Conservation (phyloP, 208 protist genomes). For the Borovskyia barvae region DNA sequence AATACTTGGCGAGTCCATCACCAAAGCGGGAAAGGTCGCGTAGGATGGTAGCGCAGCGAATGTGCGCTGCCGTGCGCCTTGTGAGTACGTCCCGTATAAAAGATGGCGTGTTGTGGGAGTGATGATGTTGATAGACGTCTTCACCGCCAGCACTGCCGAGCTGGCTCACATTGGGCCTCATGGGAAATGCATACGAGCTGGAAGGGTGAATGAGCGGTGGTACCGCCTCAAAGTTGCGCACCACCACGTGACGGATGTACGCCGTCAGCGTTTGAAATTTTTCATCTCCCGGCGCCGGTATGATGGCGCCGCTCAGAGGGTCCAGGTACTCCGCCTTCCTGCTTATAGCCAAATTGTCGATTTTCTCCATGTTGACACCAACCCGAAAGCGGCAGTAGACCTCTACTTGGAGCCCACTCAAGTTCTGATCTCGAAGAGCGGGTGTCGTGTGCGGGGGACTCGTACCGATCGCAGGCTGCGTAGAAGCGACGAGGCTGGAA, state of each 20-base stretch:
- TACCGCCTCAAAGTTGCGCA: conserved; percentile 57
- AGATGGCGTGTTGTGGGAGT: conserved; percentile 27
- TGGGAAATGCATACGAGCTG: conserved; percentile 35
- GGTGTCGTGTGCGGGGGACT: not conserved
- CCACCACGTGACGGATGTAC: conserved; percentile 47
- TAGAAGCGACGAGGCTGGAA: not conserved
- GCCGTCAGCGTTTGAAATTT: conserved; percentile 28
- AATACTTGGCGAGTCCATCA: conserved; percentile 32
- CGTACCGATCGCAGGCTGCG: not conserved
- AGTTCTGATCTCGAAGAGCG: not conserved
- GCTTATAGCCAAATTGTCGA: conserved; percentile 50
- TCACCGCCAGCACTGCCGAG: conserved; percentile 20
- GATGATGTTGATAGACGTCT: conserved; percentile 30
- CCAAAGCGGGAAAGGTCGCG: conserved; percentile 52
- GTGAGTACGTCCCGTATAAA: conserved; percentile 30
- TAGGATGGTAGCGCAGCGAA: conserved; percentile 34
- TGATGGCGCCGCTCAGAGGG: conserved; percentile 52
- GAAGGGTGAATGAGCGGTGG: conserved; percentile 42
- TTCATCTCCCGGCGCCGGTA: conserved; percentile 46
- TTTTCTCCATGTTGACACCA: conserved; percentile 40
- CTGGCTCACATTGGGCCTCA: conserved; percentile 13
- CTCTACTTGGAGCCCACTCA: too few relatives aligned
- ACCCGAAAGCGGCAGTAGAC: conserved; percentile 57
- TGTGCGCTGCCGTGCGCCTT: conserved; percentile 8
- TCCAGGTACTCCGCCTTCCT: conserved; percentile 75